Conservation (phyloP, 2,329 filamentous ascomycete species). For the Diaporthe ilicicola region DNA sequence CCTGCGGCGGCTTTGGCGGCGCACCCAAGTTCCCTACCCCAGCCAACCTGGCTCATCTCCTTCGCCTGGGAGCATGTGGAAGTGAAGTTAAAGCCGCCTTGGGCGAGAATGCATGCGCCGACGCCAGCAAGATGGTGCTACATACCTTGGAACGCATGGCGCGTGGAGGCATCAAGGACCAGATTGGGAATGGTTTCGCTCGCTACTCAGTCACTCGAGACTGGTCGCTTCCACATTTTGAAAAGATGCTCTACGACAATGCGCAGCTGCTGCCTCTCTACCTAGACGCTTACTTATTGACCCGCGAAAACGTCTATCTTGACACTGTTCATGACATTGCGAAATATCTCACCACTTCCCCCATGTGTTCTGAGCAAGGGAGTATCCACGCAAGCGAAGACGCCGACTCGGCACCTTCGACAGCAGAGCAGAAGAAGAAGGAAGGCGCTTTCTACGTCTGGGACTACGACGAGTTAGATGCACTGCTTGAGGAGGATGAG, state of each 20-base stretch:
- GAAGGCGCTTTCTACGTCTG: constrained; percentile 92
- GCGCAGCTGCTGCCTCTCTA: constrained; percentile 82
- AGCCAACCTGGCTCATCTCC: constrained; percentile 78
- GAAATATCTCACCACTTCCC: constrained; percentile 75
- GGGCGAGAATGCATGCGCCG: constrained; percentile 74
- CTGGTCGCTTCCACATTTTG: constrained; percentile 91
- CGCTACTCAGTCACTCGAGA: constrained; percentile 87
- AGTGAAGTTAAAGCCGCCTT: constrained; percentile 46
- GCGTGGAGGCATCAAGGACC: constrained; percentile 58
- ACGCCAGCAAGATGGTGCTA: constrained; percentile 78
- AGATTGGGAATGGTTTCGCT: constrained; percentile 59
- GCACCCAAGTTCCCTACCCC: constrained; percentile 91
- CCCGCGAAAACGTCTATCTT: constrained; percentile 67
- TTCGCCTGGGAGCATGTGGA: constrained; percentile 75
- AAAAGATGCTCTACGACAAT: constrained; percentile 93
- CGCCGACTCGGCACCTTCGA: constrained; percentile 77
- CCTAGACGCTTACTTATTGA: constrained; percentile 78
- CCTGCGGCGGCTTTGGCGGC: constrained; percentile 77
- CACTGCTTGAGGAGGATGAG: constrained; percentile 68
- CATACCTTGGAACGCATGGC: constrained; percentile 78
- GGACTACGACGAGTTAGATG: constrained; percentile 82
- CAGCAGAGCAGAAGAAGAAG: constrained; percentile 76
- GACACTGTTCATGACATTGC: constrained; percentile 49
- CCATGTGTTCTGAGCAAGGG: constrained; percentile 72
- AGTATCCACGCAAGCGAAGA: constrained; percentile 87